Evolutionary conservation across 2,329 filamentous ascomycete genomes (phyloP), one percentile per base, ranked within the genome.

Genomic region (Pseudonectria buxi): DNA sequence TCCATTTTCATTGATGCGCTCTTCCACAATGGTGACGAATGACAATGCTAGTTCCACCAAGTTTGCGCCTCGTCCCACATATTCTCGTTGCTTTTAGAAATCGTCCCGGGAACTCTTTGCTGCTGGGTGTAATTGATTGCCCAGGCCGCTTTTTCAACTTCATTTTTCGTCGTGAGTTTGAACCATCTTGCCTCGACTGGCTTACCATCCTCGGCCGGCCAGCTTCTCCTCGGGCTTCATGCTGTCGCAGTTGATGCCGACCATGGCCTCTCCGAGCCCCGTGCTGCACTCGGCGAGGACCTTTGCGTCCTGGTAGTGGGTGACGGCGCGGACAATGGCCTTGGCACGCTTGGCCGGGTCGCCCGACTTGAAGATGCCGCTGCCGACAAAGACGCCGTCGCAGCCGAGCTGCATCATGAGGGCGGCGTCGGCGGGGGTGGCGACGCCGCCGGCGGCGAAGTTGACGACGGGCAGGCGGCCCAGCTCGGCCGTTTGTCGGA

Each of bases 401-500:
- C 92, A 96, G 41, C 92, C 92, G 46, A 98, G 71, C 72, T 96
- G 90, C 92, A 98, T 98, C 90, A 98, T 68, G 41, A 98, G 71
- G 3, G 92, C 92, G 1, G 92, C 92, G 64, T 98, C 92, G 0
- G 92, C 92, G 0, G 92, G 92, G 1, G 92, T 98, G n/a, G 92
- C 92, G n/a, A 98, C 85, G 39, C 92, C 92, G n/a, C 92, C 92
- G 4, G 92, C 92, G 1, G 92, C 92, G 53, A 98, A 96, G 72
- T 96, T 96, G 46, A 98, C 92, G 1, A 96, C 90, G 3, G 92
- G 92, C 36, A 98, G 71, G 33, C 92, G 75, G 28, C 88, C 88
- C 46, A 94, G 72, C 69, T 88, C 79, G 2, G 88, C 90, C 1
- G 86, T 90, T 71, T 95, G 80, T 61, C 81, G 83, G 24, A 98